Conservation (phyloP, 108 stramenopile genomes). For the Bacterosira constricta region DNA sequence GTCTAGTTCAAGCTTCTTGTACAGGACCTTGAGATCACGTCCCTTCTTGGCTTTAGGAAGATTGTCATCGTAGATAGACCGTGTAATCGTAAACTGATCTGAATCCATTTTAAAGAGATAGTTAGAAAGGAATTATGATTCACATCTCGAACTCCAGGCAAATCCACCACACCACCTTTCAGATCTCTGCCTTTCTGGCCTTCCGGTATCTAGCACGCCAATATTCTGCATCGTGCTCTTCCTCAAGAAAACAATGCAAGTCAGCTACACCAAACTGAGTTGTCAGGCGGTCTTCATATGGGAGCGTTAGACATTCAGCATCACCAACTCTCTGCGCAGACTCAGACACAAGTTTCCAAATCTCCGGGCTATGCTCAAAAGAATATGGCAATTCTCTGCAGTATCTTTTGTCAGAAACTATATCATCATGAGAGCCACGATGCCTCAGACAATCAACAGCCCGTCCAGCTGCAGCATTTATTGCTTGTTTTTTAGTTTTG, state of each 20-base stretch:
- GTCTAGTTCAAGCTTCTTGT: too few species aligned
- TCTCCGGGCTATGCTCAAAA: neutral
- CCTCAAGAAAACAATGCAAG: slow-evolving; percentile 2
- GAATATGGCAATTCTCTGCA: slow-evolving; percentile 13
- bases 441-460: slow-evolving; percentile 25
- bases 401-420: neutral
- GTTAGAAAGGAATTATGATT: too few species aligned
- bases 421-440: neutral
- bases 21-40: too few species aligned
- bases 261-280: slow-evolving; percentile 4
- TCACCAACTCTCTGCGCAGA: slow-evolving; percentile 1
- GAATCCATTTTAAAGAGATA: too few species aligned
- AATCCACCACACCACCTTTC: too few species aligned
- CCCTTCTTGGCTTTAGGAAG: too few species aligned
- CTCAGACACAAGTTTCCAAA: slow-evolving; percentile 10
- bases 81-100: too few species aligned
- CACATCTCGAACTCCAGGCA: too few species aligned
- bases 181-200: too few species aligned
- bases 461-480: slow-evolving; percentile 37
- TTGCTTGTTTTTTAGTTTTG: slow-evolving; percentile 36
- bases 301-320: neutral
- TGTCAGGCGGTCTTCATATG: slow-evolving; percentile 2
- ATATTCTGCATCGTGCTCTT: neutral
- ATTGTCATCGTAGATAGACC: too few species aligned
- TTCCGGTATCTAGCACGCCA: neutral